These are phyloP conservation scores for Ormosia semicastrata DNA, from an alignment of 306 rosid genomes.

Conservation along the genomic window DNA sequence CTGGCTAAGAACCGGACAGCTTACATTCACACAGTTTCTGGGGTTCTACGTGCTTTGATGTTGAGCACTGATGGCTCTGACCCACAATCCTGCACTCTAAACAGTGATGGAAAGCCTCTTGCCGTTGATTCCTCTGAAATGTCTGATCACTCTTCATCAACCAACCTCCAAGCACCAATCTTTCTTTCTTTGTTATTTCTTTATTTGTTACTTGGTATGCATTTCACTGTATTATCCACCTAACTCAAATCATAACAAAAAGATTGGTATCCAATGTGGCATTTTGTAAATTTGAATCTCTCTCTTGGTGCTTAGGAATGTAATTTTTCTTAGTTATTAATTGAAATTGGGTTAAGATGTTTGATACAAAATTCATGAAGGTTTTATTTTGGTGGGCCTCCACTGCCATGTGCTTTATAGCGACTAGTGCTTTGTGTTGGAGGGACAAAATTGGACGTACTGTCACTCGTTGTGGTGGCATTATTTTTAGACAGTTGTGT, in stretches of 20 bases:
- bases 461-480: conserved; percentile 31
- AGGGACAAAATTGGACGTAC: conserved; percentile 37
- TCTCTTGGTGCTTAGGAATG: conserved; percentile 35
- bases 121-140: conserved; percentile 88
- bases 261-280: conserved; percentile 17
- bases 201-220: conserved; percentile 35
- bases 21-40: conserved; percentile 75
- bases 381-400: conserved; percentile 35
- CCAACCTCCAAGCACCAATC: conserved; percentile 35
- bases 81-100: conserved; percentile 75
- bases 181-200: conserved; percentile 36
- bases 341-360: not conserved
- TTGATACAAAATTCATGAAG: conserved; percentile 2
- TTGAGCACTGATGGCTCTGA: conserved; percentile 59
- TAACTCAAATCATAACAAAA: conserved; percentile 22
- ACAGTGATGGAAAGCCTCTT: conserved; percentile 94
- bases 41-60: conserved; percentile 89
- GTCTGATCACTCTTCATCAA: conserved; percentile 53
- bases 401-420: conserved; percentile 46
- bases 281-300: conserved; percentile 32
- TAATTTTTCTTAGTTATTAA: not conserved
- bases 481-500: conserved; percentile 46
- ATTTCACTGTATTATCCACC: conserved; percentile 27
- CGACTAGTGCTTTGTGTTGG: conserved; percentile 34
- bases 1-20: conserved; percentile 74